A percentile compares a stretch with the other conserved stretches of the same genome.
Evolutionary conservation across 768 basidiomycete species (phyloP).

Genomic region (Amanita exitialis): DNA sequence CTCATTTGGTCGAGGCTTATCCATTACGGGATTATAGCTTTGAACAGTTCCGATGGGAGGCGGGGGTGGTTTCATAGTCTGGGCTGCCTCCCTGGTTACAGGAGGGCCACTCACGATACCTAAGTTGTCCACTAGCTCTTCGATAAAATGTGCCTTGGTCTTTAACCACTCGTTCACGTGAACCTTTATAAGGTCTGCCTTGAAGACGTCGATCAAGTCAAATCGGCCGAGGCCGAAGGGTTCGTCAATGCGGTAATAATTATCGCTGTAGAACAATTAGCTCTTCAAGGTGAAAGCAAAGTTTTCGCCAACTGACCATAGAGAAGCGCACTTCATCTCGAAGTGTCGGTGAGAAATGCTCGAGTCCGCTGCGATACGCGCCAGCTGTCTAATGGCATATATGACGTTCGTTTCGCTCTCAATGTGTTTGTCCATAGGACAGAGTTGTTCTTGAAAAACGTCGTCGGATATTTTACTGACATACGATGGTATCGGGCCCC

Average conservation of each 20-base stretch:
- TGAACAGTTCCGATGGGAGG: conserved; percentile 10
- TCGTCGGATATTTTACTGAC: neutral
- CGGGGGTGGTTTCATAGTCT: conserved; percentile 10
- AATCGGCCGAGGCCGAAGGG: neutral
- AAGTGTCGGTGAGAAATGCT: neutral
- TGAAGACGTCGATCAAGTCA: neutral
- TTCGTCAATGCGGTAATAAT: conserved; percentile 1
- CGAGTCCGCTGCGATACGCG: neutral
- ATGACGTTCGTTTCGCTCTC: neutral
- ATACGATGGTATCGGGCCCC: neutral
- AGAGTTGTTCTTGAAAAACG: neutral
- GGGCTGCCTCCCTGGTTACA: conserved; percentile 2
- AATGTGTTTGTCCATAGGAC: neutral
- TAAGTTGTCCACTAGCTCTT: neutral
- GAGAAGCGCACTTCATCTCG: neutral
- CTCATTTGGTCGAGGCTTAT: conserved; percentile 14
- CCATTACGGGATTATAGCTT: conserved; percentile 17
- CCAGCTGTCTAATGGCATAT: conserved; percentile 1
- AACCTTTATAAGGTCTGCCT: neutral
- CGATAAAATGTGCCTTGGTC: neutral
- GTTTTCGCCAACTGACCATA: neutral
- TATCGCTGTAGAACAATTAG: neutral
- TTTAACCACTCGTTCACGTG: neutral
- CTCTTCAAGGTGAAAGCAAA: too few relatives aligned
- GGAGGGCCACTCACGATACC: conserved; percentile 6